A percentile compares a stretch with the other conserved stretches of the same genome.
Evolutionary conservation across 2,329 filamentous ascomycete genomes (phyloP).

Genomic region (Alternaria ventricosa): DNA sequence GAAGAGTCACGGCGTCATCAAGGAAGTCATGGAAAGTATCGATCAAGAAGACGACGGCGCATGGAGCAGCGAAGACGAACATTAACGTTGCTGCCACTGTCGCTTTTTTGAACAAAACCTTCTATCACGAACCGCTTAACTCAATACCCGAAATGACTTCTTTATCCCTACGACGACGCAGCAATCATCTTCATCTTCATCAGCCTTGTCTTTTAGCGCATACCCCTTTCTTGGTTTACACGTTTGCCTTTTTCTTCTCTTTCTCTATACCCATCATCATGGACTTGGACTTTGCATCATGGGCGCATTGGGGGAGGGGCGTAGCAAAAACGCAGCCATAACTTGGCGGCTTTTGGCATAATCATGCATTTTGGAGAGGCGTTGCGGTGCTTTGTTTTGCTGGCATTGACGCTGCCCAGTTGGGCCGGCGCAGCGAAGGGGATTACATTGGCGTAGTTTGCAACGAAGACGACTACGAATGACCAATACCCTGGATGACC

Average conservation of each 20-base stretch:
- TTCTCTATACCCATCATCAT: slow-evolving; percentile 4
- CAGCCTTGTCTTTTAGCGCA: slow-evolving; percentile 3
- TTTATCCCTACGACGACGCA: not conserved
- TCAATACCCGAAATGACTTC: not conserved
- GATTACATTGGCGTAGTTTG: not conserved
- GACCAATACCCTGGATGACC: not conserved
- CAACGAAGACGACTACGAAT: not conserved
- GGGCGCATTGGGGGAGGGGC: not conserved
- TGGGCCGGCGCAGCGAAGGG: not conserved
- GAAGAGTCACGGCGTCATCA: slow-evolving; percentile 94
- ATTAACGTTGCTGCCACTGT: slow-evolving; percentile 15
- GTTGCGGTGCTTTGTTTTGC: not conserved
- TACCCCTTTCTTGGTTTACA: not conserved
- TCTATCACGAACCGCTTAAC: not conserved
- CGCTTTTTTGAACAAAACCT: not conserved
- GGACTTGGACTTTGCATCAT: not conserved
- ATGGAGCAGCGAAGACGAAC: slow-evolving; percentile 45
- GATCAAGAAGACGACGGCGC: slow-evolving; percentile 70
- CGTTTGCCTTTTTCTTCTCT: not conserved
- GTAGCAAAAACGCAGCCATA: not conserved
- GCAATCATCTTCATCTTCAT: not conserved
- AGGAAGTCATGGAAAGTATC: slow-evolving; percentile 92
- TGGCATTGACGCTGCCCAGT: not conserved
- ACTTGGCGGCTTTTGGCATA: not conserved
- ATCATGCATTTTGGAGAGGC: not conserved